Evolutionary conservation across 2,329 filamentous ascomycete genomes (phyloP).

Genomic region (Pseudogymnoascus sp.): DNA sequence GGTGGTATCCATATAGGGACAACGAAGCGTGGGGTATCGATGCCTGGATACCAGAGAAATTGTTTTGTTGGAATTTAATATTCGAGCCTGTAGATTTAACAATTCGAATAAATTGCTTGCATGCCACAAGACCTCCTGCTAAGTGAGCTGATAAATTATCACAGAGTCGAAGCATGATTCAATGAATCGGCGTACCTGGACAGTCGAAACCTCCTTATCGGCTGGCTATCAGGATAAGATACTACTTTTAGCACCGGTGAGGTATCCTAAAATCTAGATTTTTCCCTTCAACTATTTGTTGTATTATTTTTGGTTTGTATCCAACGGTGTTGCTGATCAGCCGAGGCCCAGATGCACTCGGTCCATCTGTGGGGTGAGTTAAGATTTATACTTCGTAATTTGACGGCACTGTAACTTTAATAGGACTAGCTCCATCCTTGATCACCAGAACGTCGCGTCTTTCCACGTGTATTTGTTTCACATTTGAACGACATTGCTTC

Average conservation of each 20-base stretch:
- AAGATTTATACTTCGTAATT: background rate
- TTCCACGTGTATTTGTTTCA: too few species aligned
- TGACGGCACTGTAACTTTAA: background rate
- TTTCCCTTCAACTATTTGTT: background rate
- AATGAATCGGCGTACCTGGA: background rate
- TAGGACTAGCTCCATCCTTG: background rate
- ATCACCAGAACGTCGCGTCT: background rate
- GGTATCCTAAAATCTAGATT: background rate
- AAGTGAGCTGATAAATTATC: background rate
- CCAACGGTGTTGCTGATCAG: background rate
- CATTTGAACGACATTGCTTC: background rate
- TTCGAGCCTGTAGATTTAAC: conserved; percentile 6
- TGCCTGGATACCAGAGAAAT: conserved; percentile 3
- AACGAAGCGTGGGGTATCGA: background rate
- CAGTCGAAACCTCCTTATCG: background rate
- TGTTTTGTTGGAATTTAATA: conserved; percentile 3
- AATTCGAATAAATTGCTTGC: background rate
- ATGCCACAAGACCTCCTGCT: background rate
- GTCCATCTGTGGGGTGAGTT: background rate
- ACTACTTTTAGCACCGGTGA: background rate
- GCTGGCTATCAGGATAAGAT: background rate
- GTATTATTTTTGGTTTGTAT: background rate
- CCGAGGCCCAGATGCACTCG: background rate
- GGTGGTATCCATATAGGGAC: background rate
- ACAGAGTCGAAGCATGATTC: background rate